A percentile compares a stretch with the other conserved stretches of the same genome.
Evolutionary conservation across 306 rosid genomes (phyloP).

Genomic region (Geum urbanum): DNA sequence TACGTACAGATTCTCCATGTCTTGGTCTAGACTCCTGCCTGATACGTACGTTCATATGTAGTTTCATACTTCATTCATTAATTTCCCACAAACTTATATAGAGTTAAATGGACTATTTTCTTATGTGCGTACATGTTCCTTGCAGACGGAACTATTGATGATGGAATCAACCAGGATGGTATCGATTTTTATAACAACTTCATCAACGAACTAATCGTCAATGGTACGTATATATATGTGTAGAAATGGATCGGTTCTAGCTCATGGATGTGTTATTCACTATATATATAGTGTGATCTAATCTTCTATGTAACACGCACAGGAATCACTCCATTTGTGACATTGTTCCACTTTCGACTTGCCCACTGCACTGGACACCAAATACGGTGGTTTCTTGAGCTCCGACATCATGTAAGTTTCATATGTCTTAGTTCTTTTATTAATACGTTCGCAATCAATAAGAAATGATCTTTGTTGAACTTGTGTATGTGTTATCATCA

Average conservation of each 20-base stretch:
- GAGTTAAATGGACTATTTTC: not conserved
- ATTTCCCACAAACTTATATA: not conserved
- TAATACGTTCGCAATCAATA: not conserved
- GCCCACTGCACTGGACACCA: not conserved
- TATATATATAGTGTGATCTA: not conserved
- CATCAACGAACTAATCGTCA: not conserved
- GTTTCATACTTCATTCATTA: not conserved
- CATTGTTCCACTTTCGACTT: constrained; percentile 14
- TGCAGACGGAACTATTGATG: not conserved
- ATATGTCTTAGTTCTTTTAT: not conserved
- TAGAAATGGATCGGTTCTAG: no score
- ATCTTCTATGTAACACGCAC: not conserved
- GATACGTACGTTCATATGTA: not conserved
- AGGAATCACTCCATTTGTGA: constrained; percentile 12
- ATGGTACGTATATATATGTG: not conserved
- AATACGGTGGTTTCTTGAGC: constrained; percentile 6
- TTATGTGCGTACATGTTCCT: not conserved
- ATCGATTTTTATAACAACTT: constrained; percentile 7
- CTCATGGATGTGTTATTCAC: not conserved
- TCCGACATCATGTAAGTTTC: not conserved
- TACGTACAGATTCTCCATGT: constrained; percentile 9
- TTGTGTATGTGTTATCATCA: not conserved
- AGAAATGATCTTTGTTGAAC: no score
- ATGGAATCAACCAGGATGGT: constrained; percentile 5
- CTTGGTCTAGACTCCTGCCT: constrained; percentile 9